These are phyloP conservation scores for Heliamphora exappendiculata DNA, from an alignment of 148 eudicot species.

Conservation along the genomic window DNA sequence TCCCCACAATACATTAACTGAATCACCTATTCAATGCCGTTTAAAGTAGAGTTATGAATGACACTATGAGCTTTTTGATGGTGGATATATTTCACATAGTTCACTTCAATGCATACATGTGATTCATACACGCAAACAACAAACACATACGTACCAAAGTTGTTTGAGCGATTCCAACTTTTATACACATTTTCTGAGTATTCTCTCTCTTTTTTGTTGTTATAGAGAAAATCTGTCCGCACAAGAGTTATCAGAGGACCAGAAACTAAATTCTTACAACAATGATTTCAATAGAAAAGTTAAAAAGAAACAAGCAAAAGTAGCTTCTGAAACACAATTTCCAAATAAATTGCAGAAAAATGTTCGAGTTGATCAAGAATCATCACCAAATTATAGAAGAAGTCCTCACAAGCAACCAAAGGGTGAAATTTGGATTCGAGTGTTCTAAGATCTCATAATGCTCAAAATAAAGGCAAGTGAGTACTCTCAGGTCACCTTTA, in stretches of 20 bases:
- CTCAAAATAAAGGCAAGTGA: too few relatives aligned
- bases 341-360: neutral
- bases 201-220: neutral
- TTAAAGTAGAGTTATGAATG: neutral
- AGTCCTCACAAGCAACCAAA: neutral
- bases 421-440: neutral
- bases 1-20: neutral
- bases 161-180: neutral
- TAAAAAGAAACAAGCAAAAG: slow-evolving; percentile 44
- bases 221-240: slow-evolving; percentile 31
- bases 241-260: slow-evolving; percentile 17
- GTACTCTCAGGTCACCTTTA: too few relatives aligned
- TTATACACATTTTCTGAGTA: neutral
- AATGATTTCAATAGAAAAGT: slow-evolving; percentile 30
- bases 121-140: neutral
- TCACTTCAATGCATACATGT: neutral
- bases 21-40: neutral
- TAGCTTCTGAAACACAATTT: neutral
- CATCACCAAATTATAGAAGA: neutral
- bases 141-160: neutral
- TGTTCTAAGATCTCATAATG: too few relatives aligned
- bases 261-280: slow-evolving; percentile 16
- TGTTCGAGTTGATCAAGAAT: neutral
- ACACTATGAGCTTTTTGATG: neutral
- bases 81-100: neutral